These are phyloP conservation scores for Pseudocercospora cruenta DNA, from an alignment of 2,329 filamentous ascomycete genomes.

Conservation along the genomic window DNA sequence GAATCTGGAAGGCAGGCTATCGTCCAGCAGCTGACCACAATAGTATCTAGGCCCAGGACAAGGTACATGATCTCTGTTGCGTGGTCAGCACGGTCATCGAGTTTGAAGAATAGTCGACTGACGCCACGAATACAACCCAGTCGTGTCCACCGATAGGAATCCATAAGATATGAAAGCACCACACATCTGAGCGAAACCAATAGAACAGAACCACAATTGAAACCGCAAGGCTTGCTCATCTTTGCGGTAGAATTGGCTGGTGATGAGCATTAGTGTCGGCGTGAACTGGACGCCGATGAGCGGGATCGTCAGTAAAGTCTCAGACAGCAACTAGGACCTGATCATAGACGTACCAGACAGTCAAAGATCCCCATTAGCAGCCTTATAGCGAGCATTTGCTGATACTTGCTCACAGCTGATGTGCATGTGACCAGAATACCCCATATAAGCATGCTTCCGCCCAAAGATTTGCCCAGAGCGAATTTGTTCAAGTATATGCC, in stretches of 20 bases:
- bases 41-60: conserved; percentile 47
- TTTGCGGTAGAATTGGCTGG: conserved; percentile 46
- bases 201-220: conserved; percentile 19
- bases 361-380: conserved; percentile 7
- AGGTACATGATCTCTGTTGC: conserved; percentile 57
- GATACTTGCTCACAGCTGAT: conserved; percentile 62
- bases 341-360: background rate
- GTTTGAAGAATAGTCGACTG: background rate
- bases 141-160: conserved; percentile 56
- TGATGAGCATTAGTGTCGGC: conserved; percentile 43
- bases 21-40: conserved; percentile 44
- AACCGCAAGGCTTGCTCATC: conserved; percentile 58
- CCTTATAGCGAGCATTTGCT: conserved; percentile 53
- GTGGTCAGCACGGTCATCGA: conserved; percentile 58
- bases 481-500: conserved; percentile 58
- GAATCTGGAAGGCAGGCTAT: conserved; percentile 39
- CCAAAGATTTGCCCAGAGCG: conserved; percentile 63
- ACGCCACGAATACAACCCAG: background rate
- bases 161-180: conserved; percentile 19
- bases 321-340: too few species aligned
- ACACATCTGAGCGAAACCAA: conserved; percentile 17
- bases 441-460: conserved; percentile 66
- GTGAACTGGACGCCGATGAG: background rate
- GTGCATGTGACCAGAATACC: conserved; percentile 61
- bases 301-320: too few species aligned